These are phyloP conservation scores for Cryphonectria japonica DNA, from an alignment of 2,329 filamentous ascomycete genomes.

Conservation along the genomic window DNA sequence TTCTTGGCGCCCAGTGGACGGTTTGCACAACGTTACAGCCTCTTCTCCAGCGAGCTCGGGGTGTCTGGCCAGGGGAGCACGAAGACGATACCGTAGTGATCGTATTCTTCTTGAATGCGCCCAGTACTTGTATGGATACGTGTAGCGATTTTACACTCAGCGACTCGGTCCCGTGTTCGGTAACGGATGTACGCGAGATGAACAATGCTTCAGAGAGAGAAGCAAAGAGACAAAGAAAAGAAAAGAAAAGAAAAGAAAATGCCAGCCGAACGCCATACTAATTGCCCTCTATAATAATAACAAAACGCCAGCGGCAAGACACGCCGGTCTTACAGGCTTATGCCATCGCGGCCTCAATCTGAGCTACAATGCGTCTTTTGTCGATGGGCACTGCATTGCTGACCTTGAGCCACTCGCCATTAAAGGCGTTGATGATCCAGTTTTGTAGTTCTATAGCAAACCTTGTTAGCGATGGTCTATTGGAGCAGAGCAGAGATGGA, in stretches of 20 bases:
- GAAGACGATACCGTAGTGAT: not conserved
- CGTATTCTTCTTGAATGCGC: not conserved
- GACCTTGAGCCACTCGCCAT: conserved; percentile 84
- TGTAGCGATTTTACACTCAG: not conserved
- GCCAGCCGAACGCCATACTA: conserved; percentile 16
- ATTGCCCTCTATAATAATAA: not conserved
- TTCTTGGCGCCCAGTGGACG: not conserved
- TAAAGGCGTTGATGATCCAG: conserved; percentile 97
- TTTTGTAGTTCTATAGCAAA: conserved; percentile 68
- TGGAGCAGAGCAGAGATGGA: no score
- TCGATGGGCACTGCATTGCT: conserved; percentile 52
- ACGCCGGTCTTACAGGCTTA: not conserved
- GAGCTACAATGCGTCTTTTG: conserved; percentile 13
- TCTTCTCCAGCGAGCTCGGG: not conserved
- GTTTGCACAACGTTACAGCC: not conserved
- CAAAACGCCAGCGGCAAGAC: conserved; percentile 9
- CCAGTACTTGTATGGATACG: not conserved
- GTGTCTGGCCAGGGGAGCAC: not conserved
- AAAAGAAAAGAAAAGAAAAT: no score
- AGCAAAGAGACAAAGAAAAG: not conserved
- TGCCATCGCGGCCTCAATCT: not conserved
- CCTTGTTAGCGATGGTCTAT: conserved; percentile 1
- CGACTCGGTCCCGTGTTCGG: not conserved
- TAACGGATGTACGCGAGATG: not conserved
- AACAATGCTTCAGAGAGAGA: not conserved